Conservation (phyloP, 257 asterid species). For the Solanum sejunctum region DNA sequence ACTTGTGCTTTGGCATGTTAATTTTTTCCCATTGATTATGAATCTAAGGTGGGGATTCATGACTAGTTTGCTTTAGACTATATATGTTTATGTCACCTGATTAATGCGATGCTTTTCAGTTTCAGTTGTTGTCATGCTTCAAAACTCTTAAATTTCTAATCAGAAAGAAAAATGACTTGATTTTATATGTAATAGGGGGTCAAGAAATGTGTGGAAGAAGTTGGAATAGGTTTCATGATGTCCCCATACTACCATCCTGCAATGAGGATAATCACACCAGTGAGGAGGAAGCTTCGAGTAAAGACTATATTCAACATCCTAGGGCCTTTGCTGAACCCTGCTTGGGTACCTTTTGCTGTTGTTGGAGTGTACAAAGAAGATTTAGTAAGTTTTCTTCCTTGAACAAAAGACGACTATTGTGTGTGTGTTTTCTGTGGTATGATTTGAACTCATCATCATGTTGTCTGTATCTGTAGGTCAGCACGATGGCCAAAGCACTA, state of each 20-base stretch:
- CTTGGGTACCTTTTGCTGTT: conserved; percentile 55
- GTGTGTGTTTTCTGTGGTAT: background rate
- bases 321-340: conserved; percentile 58
- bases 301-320: conserved; percentile 58
- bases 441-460: background rate
- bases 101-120: background rate
- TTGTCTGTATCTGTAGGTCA: conserved; percentile 24
- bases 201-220: conserved; percentile 41
- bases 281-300: conserved; percentile 58
- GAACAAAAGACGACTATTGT: background rate
- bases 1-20: background rate
- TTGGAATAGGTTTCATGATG: conserved; percentile 71
- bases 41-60: background rate
- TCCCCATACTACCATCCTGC: conserved; percentile 57
- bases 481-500: conserved; percentile 55
- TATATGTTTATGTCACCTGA: background rate
- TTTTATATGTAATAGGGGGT: conserved; percentile 29
- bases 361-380: conserved; percentile 57
- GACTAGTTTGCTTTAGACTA: background rate
- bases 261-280: conserved; percentile 57
- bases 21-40: background rate
- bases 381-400: conserved; percentile 24
- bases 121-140: background rate
- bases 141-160: background rate
- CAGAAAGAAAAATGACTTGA: background rate